Evolutionary conservation across 2,329 filamentous ascomycete species (phyloP), one percentile per base, ranked within the genome.

Genomic region (Apiospora koreana): DNA sequence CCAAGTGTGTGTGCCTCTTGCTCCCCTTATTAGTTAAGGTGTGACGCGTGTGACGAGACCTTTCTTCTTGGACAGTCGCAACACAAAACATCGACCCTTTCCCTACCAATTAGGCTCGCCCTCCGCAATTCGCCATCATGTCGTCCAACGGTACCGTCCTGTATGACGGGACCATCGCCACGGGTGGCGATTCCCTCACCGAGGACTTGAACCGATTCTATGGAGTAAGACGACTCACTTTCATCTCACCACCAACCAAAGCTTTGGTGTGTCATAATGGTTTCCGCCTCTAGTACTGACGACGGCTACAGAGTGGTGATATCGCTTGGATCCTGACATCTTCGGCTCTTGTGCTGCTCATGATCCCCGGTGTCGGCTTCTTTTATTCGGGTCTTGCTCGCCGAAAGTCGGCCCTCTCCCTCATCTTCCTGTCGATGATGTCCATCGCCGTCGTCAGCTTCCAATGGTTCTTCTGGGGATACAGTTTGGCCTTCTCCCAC

Each of bases 381-480:
- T 97, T 97, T 87, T 97, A 97, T 86, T 95, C 93, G 58, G 94
- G 94, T 73, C 91, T 97, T 21, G 94, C 94, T 21, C 91, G 94
- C 70, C 90, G 94, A 80, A 97, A 97, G 85, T 97, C 94, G 0
- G 94, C 94, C 4, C 86, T 97, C 69, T 93, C 94, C 23, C 87
- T 97, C 72, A 92, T 97, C 80, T 95, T 93, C 87, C 87, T 97
- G 4, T 93, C 93, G 18, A 88, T 97, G 84, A 92, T 97, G 84
- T 91, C 93, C 21, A 89, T 92, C 4, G 93, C 89, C 14, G 89
- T 97, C 74, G 89, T 94, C 72, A 91, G 90, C 67, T 97, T 97
- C 83, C 94, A 97, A 79, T 97, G 94, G 94, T 97, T 97, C 85
- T 95, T 97, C 85, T 97, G 94, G 94, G 94, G 94, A 65, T 97